Evolutionary conservation across 805 yeast species (phyloP), one percentile per base, ranked within the genome.

Genomic region (Huiozyma naganishii): DNA sequence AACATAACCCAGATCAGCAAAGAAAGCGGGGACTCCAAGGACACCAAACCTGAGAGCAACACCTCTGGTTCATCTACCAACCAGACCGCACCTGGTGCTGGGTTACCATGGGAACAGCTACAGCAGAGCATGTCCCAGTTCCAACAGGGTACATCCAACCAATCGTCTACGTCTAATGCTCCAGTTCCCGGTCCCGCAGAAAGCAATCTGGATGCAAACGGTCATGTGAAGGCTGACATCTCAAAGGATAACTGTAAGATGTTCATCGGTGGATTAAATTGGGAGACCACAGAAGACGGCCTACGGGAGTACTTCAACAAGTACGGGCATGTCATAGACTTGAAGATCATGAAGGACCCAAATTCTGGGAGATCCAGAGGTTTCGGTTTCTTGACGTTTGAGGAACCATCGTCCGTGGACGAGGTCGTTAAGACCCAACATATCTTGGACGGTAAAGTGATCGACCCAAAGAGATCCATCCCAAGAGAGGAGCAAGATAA

Each of bases 401-500:
- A 76, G 42, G 82, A 80, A 49, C 75, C 95, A 17, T 65, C 70
- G 27, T 77, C 92, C 36, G 97, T 90, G 32, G 92, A 85, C 58
- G 83, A 77, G 52, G 97, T 90, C 41, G 74, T 90, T 52, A 79
- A 78, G 52, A 79, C 83, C 47, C 92, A 84, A 58, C 98, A 90
- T 63, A 77, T 86, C 42, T 70, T 90, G 42, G 98, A 90, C 59
- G 97, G 97, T 50, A 90, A 90, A 65, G 83, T 92, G 47, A 92
- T 90, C 59, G 98, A 90, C 61, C 97, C 98, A 35, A 90, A 90
- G 64, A 77, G 97, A 57, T 97, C 98, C 27, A 90, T 90, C 55
- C 97, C 97, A 34, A 83, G 86, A 63, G 97, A 90, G 59, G 97
- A 90, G 62, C 97, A 90, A 65, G 96, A 88, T 60, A 85, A 84